A percentile compares a stretch with the other conserved stretches of the same genome.
Evolutionary conservation across 345 rosid species (phyloP).

Genomic region (Microcos paniculata): DNA sequence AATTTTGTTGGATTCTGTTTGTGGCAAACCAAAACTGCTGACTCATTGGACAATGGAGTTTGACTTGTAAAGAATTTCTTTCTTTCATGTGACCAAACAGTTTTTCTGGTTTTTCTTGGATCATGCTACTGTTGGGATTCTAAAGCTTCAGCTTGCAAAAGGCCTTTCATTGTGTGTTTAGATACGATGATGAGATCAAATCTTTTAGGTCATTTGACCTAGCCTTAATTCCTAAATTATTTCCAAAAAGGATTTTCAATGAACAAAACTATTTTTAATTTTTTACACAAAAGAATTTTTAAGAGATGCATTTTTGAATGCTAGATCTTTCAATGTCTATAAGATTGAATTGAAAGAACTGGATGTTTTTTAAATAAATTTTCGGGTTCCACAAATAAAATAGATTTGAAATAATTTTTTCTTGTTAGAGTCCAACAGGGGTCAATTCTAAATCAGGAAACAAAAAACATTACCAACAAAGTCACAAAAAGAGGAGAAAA

Average conservation of each 20-base stretch:
- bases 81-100: not conserved
- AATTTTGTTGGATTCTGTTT: not conserved
- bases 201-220: not conserved
- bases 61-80: not conserved
- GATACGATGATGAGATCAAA: not conserved
- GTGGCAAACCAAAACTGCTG: not conserved
- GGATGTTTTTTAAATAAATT: too few species aligned
- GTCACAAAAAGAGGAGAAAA: not conserved
- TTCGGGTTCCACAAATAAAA: too few species aligned
- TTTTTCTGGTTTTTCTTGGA: constrained; percentile 5
- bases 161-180: not conserved
- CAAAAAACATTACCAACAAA: not conserved
- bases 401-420: too few species aligned
- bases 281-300: too few species aligned
- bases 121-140: constrained; percentile 7
- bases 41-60: not conserved
- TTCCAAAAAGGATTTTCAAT: not conserved
- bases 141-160: not conserved
- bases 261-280: too few species aligned
- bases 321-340: too few species aligned
- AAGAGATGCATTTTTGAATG: too few species aligned
- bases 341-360: too few species aligned
- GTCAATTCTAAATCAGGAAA: too few species aligned
- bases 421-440: too few species aligned
- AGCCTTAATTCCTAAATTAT: not conserved